Evolutionary conservation across 306 rosid species (phyloP).

Genomic region (Betula pendula): DNA sequence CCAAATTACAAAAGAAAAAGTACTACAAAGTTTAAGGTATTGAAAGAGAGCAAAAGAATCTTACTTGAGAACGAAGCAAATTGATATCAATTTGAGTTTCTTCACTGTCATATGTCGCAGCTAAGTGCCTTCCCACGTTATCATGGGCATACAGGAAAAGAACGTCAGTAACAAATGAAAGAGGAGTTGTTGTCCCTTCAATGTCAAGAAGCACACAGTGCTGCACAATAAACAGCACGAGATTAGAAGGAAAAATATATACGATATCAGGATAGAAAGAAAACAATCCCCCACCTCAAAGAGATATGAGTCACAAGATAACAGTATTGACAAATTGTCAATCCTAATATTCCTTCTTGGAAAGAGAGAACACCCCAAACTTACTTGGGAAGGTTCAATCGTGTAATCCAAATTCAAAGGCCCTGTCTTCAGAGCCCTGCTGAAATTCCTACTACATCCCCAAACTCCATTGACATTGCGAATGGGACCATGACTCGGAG

Average conservation of each 20-base stretch:
- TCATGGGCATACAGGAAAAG: slow-evolving; percentile 91
- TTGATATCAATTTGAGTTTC: slow-evolving; percentile 77
- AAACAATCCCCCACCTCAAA: too few species aligned
- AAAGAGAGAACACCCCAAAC: slow-evolving; percentile 31
- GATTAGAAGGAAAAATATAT: slow-evolving; percentile 3
- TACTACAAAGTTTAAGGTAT: background rate
- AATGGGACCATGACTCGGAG: slow-evolving; percentile 71
- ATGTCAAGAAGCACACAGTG: slow-evolving; percentile 87
- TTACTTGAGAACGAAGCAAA: slow-evolving; percentile 74
- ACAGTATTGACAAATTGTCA: too few species aligned
- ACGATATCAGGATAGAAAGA: background rate
- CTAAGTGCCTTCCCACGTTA: slow-evolving; percentile 82
- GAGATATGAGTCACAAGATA: too few species aligned
- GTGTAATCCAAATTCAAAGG: slow-evolving; percentile 35
- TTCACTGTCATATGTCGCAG: slow-evolving; percentile 62
- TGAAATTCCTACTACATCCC: slow-evolving; percentile 42
- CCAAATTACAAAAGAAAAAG: background rate
- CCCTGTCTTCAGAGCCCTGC: slow-evolving; percentile 58
- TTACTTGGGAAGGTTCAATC: slow-evolving; percentile 47
- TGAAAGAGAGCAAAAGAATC: slow-evolving; percentile 14
- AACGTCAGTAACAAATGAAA: slow-evolving; percentile 88
- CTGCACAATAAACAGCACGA: slow-evolving; percentile 45
- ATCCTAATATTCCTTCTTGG: background rate
- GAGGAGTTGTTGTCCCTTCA: slow-evolving; percentile 98
- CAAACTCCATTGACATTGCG: slow-evolving; percentile 51